Evolutionary conservation across 1,284 basidiomycete species (phyloP).

Genomic region (Moesziomyces antarcticus): DNA sequence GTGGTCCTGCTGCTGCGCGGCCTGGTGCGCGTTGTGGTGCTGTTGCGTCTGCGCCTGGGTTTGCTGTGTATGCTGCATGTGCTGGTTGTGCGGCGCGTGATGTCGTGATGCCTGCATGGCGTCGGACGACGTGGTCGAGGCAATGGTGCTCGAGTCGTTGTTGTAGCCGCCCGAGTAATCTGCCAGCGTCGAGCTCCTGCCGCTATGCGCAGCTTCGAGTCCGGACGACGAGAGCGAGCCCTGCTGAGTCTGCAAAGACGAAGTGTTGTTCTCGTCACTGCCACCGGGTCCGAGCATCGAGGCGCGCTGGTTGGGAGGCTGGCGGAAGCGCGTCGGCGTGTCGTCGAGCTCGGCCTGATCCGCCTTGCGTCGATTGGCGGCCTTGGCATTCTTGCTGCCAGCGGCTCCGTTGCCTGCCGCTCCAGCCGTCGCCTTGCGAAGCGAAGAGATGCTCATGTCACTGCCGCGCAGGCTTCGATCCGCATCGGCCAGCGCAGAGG

Average conservation of each 20-base stretch:
- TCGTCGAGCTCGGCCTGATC: conserved; percentile 48
- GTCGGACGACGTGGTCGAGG: conserved; percentile 24
- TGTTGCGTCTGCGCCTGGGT: conserved; percentile 13
- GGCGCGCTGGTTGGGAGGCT: conserved; percentile 31
- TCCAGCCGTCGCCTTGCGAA: conserved; percentile 16
- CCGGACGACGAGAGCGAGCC: conserved; percentile 32
- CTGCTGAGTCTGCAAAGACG: conserved; percentile 38
- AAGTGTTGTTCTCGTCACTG: conserved; percentile 15
- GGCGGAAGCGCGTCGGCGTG: conserved; percentile 40
- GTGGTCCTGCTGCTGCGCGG: conserved; percentile 29
- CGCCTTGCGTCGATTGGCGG: conserved; percentile 31
- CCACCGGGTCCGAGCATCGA: conserved; percentile 29
- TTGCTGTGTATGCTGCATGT: conserved; percentile 24
- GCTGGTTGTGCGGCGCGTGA: conserved; percentile 30
- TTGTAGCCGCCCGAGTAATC: conserved; percentile 36
- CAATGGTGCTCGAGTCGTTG: conserved; percentile 38
- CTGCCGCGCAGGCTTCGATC: conserved; percentile 24
- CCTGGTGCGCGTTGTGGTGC: conserved; percentile 27
- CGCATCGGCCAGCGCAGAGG: conserved; percentile 32
- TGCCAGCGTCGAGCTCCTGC: conserved; percentile 22
- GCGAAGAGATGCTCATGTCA: conserved; percentile 21
- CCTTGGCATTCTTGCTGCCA: conserved; percentile 17
- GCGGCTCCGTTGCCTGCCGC: conserved; percentile 4
- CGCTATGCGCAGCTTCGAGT: conserved; percentile 35
- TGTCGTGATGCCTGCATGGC: conserved; percentile 37